Conservation (phyloP, 306 rosid genomes). For the Macrotyloma uniflorum region DNA sequence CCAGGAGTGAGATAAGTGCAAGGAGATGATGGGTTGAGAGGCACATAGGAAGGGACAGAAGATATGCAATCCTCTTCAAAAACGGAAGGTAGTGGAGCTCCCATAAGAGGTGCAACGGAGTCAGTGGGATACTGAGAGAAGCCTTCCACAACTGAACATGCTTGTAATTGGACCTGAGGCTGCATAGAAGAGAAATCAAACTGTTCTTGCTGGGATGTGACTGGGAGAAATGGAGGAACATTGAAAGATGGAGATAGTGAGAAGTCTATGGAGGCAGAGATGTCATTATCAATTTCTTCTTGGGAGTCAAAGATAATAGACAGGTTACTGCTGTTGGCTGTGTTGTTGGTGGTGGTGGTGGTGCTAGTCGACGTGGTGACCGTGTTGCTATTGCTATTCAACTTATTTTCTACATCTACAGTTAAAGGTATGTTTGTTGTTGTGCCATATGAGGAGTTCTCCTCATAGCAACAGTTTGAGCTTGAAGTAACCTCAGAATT, state of each 20-base stretch:
- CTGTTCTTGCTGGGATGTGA: conserved; percentile 53
- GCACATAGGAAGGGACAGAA: conserved; percentile 75
- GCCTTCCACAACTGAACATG: conserved; percentile 67
- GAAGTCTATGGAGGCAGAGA: conserved; percentile 88
- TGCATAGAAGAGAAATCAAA: conserved; percentile 64
- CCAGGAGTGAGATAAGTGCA: conserved; percentile 64
- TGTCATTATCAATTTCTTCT: conserved; percentile 83
- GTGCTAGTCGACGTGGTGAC: conserved; percentile 44
- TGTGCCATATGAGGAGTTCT: conserved; percentile 62
- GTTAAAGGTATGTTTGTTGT: conserved; percentile 57
- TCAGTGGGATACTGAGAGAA: conserved; percentile 60
- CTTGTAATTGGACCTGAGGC: conserved; percentile 51
- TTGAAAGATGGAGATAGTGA: conserved; percentile 65
- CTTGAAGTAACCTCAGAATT: conserved; percentile 82
- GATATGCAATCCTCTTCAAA: conserved; percentile 84
- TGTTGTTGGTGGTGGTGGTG: conserved; percentile 32
- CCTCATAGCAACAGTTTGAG: conserved; percentile 83
- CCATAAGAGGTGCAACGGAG: conserved; percentile 52
- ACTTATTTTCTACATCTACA: conserved; percentile 56
- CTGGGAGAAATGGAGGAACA: conserved; percentile 46
- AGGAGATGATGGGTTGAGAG: conserved; percentile 75
- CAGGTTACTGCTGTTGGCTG: conserved; percentile 52
- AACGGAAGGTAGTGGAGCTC: conserved; percentile 59
- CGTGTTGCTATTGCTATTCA: conserved; percentile 49
- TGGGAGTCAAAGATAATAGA: conserved; percentile 72